Percentiles rank a stretch among this genome's conserved stretches.
Evolutionary conservation across 306 rosid species (phyloP).

Genomic region (Castanea crenata): DNA sequence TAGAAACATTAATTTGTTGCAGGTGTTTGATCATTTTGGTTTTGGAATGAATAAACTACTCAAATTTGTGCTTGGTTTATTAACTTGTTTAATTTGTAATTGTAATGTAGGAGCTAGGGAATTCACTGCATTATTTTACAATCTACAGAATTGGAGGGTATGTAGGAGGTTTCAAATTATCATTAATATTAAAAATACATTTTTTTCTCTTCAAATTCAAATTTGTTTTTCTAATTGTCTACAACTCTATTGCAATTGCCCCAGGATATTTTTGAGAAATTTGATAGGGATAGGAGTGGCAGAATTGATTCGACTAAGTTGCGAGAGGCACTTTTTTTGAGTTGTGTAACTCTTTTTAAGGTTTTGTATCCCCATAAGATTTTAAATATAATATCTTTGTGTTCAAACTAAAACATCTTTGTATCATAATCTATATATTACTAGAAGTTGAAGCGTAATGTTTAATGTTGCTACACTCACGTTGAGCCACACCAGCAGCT

Average conservation of each 20-base stretch:
- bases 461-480: too few species aligned
- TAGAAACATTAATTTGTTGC: background rate
- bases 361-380: too few species aligned
- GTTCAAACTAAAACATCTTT: too few species aligned
- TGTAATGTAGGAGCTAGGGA: conserved; percentile 81
- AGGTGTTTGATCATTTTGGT: background rate
- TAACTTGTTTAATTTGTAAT: background rate
- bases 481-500: too few species aligned
- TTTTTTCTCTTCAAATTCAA: background rate
- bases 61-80: background rate
- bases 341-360: too few species aligned
- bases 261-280: conserved; percentile 81
- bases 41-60: background rate
- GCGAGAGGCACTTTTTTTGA: conserved; percentile 74
- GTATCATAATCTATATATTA: too few species aligned
- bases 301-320: conserved; percentile 66
- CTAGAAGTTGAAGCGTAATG: too few species aligned
- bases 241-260: conserved; percentile 9
- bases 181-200: conserved; percentile 3
- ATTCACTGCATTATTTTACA: conserved; percentile 74
- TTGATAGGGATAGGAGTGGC: conserved; percentile 88
- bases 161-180: background rate
- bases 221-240: background rate
- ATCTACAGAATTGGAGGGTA: conserved; percentile 97
- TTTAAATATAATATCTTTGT: too few species aligned